These are phyloP conservation scores for Iberis amara DNA, from an alignment of 441 rosid genomes.

Conservation along the genomic window DNA sequence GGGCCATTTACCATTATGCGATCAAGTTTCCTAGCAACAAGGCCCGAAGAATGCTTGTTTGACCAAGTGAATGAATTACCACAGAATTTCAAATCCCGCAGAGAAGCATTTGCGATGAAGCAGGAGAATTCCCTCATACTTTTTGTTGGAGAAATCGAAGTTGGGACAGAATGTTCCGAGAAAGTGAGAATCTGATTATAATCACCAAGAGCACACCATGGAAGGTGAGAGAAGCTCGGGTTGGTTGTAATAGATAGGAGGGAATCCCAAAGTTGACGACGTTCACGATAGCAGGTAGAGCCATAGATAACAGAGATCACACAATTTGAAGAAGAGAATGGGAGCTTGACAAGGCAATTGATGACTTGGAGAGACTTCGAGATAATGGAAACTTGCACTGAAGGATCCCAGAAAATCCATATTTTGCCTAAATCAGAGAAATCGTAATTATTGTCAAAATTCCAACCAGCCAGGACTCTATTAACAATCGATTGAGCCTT, in stretches of 20 bases:
- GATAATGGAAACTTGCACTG: not conserved
- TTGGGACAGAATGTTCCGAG: too few relatives aligned
- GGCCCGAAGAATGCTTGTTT: not conserved
- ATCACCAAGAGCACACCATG: too few relatives aligned
- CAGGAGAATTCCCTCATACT: too few relatives aligned
- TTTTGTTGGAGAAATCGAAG: not conserved
- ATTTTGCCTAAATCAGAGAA: not conserved
- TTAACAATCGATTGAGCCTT: not conserved
- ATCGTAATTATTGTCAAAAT: not conserved
- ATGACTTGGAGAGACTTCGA: not conserved
- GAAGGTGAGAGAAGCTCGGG: too few relatives aligned
- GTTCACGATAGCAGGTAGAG: too few relatives aligned
- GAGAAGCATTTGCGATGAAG: too few relatives aligned
- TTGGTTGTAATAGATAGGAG: too few relatives aligned
- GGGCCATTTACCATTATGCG: not conserved
- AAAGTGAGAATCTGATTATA: too few relatives aligned
- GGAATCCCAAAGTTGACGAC: too few relatives aligned
- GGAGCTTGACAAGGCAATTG: not conserved
- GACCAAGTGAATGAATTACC: not conserved
- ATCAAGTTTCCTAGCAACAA: not conserved
- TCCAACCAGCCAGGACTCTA: not conserved
- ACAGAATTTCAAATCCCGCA: too few relatives aligned
- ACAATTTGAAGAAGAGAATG: too few relatives aligned
- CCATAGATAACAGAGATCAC: too few relatives aligned
- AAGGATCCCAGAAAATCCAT: not conserved